Percentiles rank a stretch among this genome's conserved stretches.
phyloP scores from a whole-genome alignment of 345 rosid genomes.

The Linum tenue region DNA sequence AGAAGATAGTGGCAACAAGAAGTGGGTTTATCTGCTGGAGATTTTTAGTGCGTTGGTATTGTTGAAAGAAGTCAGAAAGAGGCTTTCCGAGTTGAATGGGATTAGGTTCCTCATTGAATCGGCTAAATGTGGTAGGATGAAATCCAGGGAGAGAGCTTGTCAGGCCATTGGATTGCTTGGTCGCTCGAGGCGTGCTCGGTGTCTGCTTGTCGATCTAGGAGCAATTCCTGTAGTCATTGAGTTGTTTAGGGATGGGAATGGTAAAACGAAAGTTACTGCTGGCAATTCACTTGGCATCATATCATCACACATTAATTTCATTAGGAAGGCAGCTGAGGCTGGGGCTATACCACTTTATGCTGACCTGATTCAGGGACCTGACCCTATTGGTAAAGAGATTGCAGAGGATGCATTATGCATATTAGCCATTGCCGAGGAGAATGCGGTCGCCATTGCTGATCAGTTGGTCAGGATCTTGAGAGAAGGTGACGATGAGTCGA shows the following conservation, averaged over 20 bases:
- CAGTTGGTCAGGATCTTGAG: constrained; percentile 47
- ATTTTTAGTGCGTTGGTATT: constrained; percentile 47
- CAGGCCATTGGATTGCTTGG: constrained; percentile 53
- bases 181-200: constrained; percentile 30
- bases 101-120: constrained; percentile 48
- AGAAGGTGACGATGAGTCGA: constrained; percentile 44
- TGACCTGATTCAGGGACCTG: constrained; percentile 44
- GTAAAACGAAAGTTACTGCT: constrained; percentile 33
- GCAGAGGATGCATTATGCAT: constrained; percentile 54
- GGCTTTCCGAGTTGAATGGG: constrained; percentile 31
- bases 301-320: constrained; percentile 39
- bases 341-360: constrained; percentile 54
- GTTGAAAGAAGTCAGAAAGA: constrained; percentile 40
- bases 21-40: constrained; percentile 40
- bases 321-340: constrained; percentile 40
- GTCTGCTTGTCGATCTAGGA: constrained; percentile 40
- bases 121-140: constrained; percentile 35
- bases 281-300: constrained; percentile 52
- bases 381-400: constrained; percentile 42
- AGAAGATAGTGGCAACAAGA: constrained; percentile 11
- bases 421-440: constrained; percentile 45
- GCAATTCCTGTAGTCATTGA: constrained; percentile 43
- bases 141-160: constrained; percentile 58
- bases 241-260: constrained; percentile 39
- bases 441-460: constrained; percentile 40